Base-by-base conservation (phyloP, 2,329 filamentous ascomycete species). In the Apiospora rasikravindrae region DNA sequence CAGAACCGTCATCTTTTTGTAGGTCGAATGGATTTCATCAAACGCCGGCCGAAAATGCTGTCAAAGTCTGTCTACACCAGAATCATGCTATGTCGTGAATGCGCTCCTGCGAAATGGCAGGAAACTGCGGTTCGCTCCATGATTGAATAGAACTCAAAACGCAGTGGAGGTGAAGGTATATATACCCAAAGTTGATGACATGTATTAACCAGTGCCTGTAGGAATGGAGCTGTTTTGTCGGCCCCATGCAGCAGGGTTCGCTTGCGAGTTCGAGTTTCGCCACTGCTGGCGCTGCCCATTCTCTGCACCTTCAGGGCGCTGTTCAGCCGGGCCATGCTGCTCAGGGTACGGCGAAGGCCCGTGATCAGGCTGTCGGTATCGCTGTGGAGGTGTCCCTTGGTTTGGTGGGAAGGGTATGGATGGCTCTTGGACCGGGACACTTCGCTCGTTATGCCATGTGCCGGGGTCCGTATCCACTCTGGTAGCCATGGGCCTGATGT, bases 391-490 rank as follows among this genome's bases (percentile, higher is more conserved):
- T 1, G 86, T 88, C 47, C 84, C 87, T 71, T 86, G 85, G 42
- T 77, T 80, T 45, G 80, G 80, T 67, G 79, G 78, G 70, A 82
- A 83, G 11, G 85, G 83, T 67, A 82, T 76, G 16, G 84, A 81
- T n/a, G 88, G 85, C 22, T 92, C 89, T 76, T 91, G 88, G 45
- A 97, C 90, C 72, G 95, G 93, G 53, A 96, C 94, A 68, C 93
- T 95, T 75, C 90, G 92, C 82, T 97, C 95, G 79, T 94, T 93
- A 77, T 94, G 92, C 91, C 92, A 94, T 6, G 93, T 88, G 29
- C 93, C 89, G 6, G 93, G 94, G 79, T 98, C 96, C n/a, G 93
- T 94, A 80, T 98, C 95, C 70, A 98, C 94, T 72, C 93, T 83
- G 70, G 88, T 84, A 79, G 84, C 90, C 73, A 86, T 85, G 44